These are phyloP conservation scores for Yarrowia yakushimensis DNA, from an alignment of 805 yeast genomes.

Conservation along the genomic window DNA sequence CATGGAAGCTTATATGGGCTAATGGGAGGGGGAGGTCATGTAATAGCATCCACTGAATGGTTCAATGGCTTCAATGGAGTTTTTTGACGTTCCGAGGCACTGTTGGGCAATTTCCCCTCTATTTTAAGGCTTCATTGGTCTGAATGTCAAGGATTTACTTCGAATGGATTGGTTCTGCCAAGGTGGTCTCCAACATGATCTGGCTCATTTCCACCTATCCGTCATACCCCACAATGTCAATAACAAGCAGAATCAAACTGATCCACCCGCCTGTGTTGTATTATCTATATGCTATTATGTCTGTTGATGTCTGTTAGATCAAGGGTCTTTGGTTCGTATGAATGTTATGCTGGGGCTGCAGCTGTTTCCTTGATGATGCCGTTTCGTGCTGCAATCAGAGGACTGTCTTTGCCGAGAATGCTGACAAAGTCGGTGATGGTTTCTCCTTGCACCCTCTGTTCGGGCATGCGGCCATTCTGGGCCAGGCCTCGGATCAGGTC, in stretches of 20 bases:
- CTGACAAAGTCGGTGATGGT: constrained; percentile 28
- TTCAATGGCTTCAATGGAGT: no score
- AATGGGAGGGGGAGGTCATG: neutral
- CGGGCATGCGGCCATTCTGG: constrained; percentile 30
- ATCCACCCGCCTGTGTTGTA: neutral
- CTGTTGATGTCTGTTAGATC: neutral
- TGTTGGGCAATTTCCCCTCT: no score
- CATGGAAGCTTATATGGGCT: neutral
- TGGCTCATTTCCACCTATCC: no score
- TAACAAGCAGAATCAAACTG: no score
- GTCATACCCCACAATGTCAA: no score
- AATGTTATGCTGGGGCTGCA: neutral
- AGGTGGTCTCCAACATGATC: no score
- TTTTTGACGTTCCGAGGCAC: no score
- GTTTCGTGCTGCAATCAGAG: constrained; percentile 26
- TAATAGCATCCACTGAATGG: no score
- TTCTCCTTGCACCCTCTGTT: constrained; percentile 29
- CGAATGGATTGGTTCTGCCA: no score
- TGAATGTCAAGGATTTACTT: no score
- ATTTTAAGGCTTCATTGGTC: no score
- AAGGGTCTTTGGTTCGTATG: neutral
- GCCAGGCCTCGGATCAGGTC: constrained; percentile 31
- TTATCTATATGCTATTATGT: constrained; percentile 4
- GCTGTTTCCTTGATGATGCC: constrained; percentile 4
- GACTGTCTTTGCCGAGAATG: constrained; percentile 31